Conservation (phyloP, 176 grass and related monocot species). For the Zoysia pacifica region DNA sequence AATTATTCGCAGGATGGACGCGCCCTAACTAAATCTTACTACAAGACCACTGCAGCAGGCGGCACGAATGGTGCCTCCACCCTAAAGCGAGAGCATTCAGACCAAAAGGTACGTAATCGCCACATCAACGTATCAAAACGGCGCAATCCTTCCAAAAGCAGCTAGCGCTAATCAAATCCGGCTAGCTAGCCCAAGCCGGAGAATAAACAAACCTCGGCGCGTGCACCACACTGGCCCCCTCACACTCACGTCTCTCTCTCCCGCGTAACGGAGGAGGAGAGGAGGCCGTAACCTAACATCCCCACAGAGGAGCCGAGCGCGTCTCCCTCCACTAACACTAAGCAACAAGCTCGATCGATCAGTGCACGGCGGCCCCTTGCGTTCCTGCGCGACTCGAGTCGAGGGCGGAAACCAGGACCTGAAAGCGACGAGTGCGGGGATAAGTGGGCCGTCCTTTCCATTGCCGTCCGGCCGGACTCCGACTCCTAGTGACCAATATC, state of each 20-base stretch:
- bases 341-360: background rate
- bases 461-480: background rate
- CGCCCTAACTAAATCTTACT: background rate
- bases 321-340: conserved; percentile 5
- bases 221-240: conserved; percentile 7
- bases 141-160: background rate
- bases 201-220: conserved; percentile 14
- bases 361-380: too few species aligned
- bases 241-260: background rate
- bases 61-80: conserved; percentile 26
- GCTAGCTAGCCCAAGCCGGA: background rate
- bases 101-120: background rate
- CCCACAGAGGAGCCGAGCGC: background rate
- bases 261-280: background rate
- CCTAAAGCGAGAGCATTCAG: background rate
- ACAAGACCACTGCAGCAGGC: background rate
- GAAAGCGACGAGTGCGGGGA: conserved; percentile 8
- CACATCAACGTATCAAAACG: conserved; percentile 26
- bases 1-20: background rate
- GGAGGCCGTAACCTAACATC: conserved; percentile 42
- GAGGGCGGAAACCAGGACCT: background rate
- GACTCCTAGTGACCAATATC: conserved; percentile 9
- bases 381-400: background rate
- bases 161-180: background rate
- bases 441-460: conserved; percentile 41